These are phyloP conservation scores for Rhynchospora tenuis DNA, from an alignment of 176 grass and related monocot genomes.

Conservation along the genomic window DNA sequence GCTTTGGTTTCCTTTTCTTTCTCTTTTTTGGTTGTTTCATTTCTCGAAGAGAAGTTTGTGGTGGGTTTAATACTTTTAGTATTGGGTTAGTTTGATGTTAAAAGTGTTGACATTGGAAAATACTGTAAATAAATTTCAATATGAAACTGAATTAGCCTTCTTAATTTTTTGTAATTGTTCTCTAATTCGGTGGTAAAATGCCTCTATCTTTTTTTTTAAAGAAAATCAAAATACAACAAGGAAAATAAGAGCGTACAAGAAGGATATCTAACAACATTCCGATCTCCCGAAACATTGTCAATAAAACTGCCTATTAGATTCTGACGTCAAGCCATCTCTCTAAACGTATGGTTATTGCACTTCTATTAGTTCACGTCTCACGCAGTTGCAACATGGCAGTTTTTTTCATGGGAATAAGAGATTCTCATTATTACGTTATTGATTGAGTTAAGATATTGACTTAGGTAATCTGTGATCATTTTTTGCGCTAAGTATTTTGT, in stretches of 20 bases:
- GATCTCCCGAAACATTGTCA: not conserved
- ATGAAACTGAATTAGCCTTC: not conserved
- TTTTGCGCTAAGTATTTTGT: no score
- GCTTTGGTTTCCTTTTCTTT: not conserved
- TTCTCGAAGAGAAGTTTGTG: slow-evolving; percentile 8
- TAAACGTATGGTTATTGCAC: no score
- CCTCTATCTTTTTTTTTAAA: not conserved
- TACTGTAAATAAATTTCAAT: not conserved
- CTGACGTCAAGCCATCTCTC: no score
- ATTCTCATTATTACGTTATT: no score
- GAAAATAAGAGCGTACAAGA: not conserved
- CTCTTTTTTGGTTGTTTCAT: not conserved
- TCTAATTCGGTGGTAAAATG: not conserved
- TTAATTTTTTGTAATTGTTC: not conserved
- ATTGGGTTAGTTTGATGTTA: not conserved
- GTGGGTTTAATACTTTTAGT: not conserved
- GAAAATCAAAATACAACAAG: not conserved
- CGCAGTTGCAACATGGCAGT: no score
- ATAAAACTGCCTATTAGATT: no score
- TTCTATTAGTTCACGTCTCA: no score
- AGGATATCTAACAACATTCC: not conserved
- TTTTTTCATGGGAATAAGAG: no score
- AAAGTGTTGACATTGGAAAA: not conserved
- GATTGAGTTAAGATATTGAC: no score
- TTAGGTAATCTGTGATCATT: no score